Percentiles rank a stretch among this genome's conserved stretches.
Conservation (phyloP, 495 filamentous ascomycete species). For the Mytilinidion resinicola region DNA sequence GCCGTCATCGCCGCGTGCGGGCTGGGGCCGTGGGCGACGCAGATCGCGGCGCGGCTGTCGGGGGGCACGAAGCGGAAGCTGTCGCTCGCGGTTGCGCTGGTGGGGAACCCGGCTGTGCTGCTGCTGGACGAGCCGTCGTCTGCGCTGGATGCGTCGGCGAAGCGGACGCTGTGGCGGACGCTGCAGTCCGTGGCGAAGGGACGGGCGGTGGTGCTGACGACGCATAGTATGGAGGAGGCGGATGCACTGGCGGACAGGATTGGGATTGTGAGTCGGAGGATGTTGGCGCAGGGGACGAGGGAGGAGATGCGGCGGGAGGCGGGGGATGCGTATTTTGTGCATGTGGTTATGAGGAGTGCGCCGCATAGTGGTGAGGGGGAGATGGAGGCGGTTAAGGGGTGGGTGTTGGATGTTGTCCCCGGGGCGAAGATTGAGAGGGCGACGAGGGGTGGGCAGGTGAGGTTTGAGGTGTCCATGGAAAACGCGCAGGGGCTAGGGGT, state of each 20-base stretch:
- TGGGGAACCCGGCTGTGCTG: conserved; percentile 67
- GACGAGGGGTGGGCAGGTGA: neutral
- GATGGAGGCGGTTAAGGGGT: conserved; percentile 55
- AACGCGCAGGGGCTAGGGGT: conserved; percentile 33
- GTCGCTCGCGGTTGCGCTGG: conserved; percentile 65
- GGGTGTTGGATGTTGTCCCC: conserved; percentile 48
- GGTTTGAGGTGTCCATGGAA: neutral
- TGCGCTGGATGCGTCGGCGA: conserved; percentile 28
- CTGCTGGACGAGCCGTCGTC: conserved; percentile 51
- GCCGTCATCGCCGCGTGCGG: conserved; percentile 35
- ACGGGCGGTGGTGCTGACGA: conserved; percentile 37
- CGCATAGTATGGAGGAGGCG: conserved; percentile 76
- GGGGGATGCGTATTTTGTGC: conserved; percentile 59
- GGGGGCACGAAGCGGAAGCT: conserved; percentile 73
- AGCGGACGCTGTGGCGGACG: conserved; percentile 31
- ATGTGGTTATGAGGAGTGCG: conserved; percentile 67
- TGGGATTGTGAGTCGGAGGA: conserved; percentile 62
- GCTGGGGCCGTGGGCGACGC: conserved; percentile 48
- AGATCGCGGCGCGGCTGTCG: conserved; percentile 60
- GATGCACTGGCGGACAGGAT: conserved; percentile 64
- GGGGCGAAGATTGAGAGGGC: conserved; percentile 39
- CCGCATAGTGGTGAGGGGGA: conserved; percentile 61
- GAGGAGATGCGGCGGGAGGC: conserved; percentile 52
- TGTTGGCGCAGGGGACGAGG: conserved; percentile 63
- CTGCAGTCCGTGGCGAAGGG: conserved; percentile 20